Evolutionary conservation across 352 stramenopile species (phyloP), one percentile per base, ranked within the genome.

Genomic region (Globisporangium rhizosaccharum): DNA sequence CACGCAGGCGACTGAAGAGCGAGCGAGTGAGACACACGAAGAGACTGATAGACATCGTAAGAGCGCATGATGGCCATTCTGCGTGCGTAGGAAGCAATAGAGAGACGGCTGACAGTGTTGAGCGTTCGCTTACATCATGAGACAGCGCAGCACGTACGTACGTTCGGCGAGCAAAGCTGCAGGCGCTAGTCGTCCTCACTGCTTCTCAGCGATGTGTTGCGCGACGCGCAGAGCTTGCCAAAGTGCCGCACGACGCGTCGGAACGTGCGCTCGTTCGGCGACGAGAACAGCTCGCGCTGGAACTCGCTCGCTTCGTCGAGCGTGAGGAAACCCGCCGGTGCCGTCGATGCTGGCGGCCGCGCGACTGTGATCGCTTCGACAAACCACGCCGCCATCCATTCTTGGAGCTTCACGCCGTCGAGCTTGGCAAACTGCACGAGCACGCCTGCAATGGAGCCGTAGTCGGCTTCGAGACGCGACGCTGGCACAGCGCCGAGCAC

Each of bases 241-340:
- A 95, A 95, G 60, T 94, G 84, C 25, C 85, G 82, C 23, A 94
- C 66, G 1, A 70, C 71, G 28, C 85, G 82, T 46, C 86, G 77
- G 55, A 94, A 96, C 44, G 79, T 67, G 41, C 82, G 72, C 62
- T 96, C 86, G 37, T 79, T 79, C 10, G 58, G 42, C 15, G 86
- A 67, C 1, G 59, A 66, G 54, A 94, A 91, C 20, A 96, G 64
- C 18, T 88, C 70, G 25, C 69, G 72, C 56, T 90, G 68, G 60
- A 96, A 96, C 20, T 75, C 59, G 25, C 67, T 46, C 14, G 79
- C 70, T 30, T 96, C 85, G 23, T 88, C 65, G 5, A 59, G 23
- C 1, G 75, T 82, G 5, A 96, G 61, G 49, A 89, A 92, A 18
- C 74, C 72, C 9, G 89, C 70, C 15, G 76, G 3, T 58, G 66